Evolutionary conservation across 2,329 filamentous ascomycete genomes (phyloP).

Genomic region (Ceratocystis lukuohia): DNA sequence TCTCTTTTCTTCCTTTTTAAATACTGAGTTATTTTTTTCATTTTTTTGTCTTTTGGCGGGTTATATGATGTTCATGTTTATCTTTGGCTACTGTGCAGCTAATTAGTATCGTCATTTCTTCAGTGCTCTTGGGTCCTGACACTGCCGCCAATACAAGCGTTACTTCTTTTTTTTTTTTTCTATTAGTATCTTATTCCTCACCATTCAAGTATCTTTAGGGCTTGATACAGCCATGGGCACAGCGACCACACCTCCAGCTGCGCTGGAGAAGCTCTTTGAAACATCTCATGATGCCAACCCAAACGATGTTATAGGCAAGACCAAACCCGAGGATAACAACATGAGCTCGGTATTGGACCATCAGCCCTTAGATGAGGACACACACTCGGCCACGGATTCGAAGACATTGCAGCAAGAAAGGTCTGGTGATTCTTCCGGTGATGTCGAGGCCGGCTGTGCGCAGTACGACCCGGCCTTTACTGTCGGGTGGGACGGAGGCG

Average conservation of each 20-base stretch:
- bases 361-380: neutral
- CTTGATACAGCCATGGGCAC: neutral
- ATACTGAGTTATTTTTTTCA: neutral
- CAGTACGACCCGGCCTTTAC: conserved; percentile 34
- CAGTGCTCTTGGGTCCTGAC: neutral
- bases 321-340: neutral
- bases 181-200: neutral
- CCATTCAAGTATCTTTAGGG: neutral
- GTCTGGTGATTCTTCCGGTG: conserved; percentile 34
- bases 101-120: neutral
- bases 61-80: neutral
- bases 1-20: neutral
- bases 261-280: neutral
- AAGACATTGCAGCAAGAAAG: conserved; percentile 19
- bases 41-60: neutral
- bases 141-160: neutral
- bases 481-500: conserved; percentile 60
- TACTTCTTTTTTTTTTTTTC: neutral
- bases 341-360: neutral
- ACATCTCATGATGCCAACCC: neutral
- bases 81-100: neutral
- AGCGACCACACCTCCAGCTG: neutral
- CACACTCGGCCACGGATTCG: neutral
- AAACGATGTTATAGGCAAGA: neutral
- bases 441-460: neutral